Evolutionary conservation across 768 basidiomycete genomes (phyloP), one percentile per base, ranked within the genome.

Genomic region (Hydnum rufescens): DNA sequence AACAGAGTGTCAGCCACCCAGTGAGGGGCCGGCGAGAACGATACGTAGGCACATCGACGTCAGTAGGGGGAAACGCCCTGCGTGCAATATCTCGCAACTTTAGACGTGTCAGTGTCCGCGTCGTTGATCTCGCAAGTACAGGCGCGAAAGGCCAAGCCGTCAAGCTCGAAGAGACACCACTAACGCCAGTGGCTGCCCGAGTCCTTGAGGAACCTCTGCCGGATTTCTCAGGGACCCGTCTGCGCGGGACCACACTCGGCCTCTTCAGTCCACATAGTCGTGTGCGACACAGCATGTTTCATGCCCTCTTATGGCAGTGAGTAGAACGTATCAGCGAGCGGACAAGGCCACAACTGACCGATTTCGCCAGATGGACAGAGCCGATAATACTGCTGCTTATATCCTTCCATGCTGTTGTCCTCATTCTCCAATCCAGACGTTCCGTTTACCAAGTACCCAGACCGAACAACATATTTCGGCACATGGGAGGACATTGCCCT

Each of bases 401-500:
- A 61, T 71, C 96, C 53, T 55, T 81, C 56, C 82, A 95, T 61
- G 84, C 86, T 19, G 69, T 86, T 53, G 70, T 92, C 22, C 69
- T 96, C 49, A 80, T 84, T 3, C 72, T 83, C 23, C 90, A 96
- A 66, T 75, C 86, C 4, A 74, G 82, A 32, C 72, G 68, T 51
- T 67, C 79, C 2, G 63, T 78, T 30, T 74, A 75, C 55, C 31
- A 44, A 5, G 8, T 47, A 54, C 32, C 61, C 57, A 2, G 60
- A 62, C 3, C 68, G 30, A 22, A 65, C 61, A 48, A 88, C 88
- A 4, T 96, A 83, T 67, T 95, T 96, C 66, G 76, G 80, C 54
- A 57, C 65, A 8, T 96, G 92, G 92, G 87, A 90, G 60, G 92
- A 96, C 64, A 80, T 75, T 60, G 77, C 71, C 19, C 68, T 96